Conservation (phyloP, 106 monocot genomes). For the Posidonia australis region DNA sequence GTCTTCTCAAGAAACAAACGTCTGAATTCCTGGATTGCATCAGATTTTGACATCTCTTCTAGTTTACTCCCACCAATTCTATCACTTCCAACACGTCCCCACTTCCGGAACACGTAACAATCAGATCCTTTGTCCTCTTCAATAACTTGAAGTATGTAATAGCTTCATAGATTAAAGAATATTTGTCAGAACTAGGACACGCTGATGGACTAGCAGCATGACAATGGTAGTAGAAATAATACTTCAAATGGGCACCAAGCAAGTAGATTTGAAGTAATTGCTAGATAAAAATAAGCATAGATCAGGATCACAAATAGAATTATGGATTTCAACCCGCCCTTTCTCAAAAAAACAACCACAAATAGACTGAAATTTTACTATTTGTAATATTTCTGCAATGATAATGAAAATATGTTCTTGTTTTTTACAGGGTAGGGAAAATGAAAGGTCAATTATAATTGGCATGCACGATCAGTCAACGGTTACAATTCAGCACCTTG, state of each 20-base stretch:
- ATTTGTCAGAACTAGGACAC: slow-evolving; percentile 3
- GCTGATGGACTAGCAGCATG: background rate
- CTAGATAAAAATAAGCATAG: no score
- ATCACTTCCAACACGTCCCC: slow-evolving; percentile 97
- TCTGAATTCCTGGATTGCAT: slow-evolving; percentile 75
- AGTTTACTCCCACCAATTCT: slow-evolving; percentile 83
- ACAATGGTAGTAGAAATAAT: background rate
- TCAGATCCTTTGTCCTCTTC: slow-evolving; percentile 82
- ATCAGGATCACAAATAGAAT: no score
- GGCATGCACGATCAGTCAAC: no score
- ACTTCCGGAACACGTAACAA: slow-evolving; percentile 91
- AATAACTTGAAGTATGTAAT: slow-evolving; percentile 96
- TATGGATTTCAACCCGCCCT: no score
- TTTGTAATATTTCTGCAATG: no score
- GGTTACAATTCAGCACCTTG: no score
- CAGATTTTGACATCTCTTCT: slow-evolving; percentile 59
- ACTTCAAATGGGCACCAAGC: background rate
- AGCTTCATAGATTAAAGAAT: slow-evolving; percentile 38
- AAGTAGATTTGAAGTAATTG: background rate
- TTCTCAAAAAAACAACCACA: no score
- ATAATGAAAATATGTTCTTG: no score
- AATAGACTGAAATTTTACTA: no score
- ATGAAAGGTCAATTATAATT: no score
- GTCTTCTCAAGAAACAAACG: slow-evolving; percentile 97
- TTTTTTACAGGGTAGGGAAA: no score